These are phyloP conservation scores for Stachybotrys chlorohalonatus DNA, from an alignment of 2,329 filamentous ascomycete genomes.

Conservation along the genomic window DNA sequence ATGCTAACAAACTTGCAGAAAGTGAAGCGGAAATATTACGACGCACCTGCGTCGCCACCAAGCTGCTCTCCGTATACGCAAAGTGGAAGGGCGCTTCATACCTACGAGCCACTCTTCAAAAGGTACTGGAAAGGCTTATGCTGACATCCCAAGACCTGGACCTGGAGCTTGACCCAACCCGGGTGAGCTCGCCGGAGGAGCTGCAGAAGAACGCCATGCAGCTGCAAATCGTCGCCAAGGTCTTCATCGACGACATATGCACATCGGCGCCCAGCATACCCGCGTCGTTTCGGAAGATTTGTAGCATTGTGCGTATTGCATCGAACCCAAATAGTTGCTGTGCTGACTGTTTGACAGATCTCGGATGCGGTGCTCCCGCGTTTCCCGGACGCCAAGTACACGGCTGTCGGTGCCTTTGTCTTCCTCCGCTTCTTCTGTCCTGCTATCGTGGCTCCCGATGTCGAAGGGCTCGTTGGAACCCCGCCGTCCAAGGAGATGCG, in stretches of 20 bases:
- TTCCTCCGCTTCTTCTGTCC: slow-evolving; percentile 66
- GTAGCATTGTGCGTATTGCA: slow-evolving; percentile 45
- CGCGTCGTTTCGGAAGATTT: slow-evolving; percentile 56
- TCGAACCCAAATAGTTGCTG: not conserved
- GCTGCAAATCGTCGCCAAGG: slow-evolving; percentile 57
- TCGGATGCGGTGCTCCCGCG: slow-evolving; percentile 52
- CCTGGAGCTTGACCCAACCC: slow-evolving; percentile 57
- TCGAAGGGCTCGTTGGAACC: slow-evolving; percentile 52
- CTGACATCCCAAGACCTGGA: slow-evolving; percentile 58
- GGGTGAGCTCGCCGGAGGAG: slow-evolving; percentile 51
- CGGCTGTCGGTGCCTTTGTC: slow-evolving; percentile 61
- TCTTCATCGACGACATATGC: slow-evolving; percentile 64
- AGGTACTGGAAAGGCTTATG: slow-evolving; percentile 58
- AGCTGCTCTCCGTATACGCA: slow-evolving; percentile 62
- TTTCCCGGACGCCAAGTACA: slow-evolving; percentile 63
- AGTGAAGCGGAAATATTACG: slow-evolving; percentile 59
- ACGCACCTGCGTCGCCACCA: slow-evolving; percentile 63
- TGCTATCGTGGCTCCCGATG: slow-evolving; percentile 61
- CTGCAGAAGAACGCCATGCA: slow-evolving; percentile 58
- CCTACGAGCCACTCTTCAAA: slow-evolving; percentile 54
- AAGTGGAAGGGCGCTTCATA: slow-evolving; percentile 62
- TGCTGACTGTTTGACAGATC: slow-evolving; percentile 30
- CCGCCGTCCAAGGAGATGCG: slow-evolving; percentile 61
- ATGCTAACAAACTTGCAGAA: slow-evolving; percentile 28
- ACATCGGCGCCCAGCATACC: slow-evolving; percentile 54